Evolutionary conservation across 1,284 basidiomycete species (phyloP).

Genomic region (Papiliotrema terrestris): DNA sequence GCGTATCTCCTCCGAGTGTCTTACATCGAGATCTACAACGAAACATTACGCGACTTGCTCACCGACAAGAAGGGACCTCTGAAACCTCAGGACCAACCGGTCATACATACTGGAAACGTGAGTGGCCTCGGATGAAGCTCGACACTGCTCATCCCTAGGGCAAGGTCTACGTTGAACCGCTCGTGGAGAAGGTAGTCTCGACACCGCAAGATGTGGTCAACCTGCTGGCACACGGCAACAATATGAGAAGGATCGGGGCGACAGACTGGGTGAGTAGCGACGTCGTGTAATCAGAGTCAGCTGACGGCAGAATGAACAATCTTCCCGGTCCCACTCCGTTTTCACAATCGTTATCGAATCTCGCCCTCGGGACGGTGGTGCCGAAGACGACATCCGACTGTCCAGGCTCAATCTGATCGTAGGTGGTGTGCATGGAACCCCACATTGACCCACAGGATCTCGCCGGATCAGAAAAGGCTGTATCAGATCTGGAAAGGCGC

Average conservation of each 20-base stretch:
- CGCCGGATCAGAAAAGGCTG: slow-evolving; percentile 57
- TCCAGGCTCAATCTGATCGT: slow-evolving; percentile 52
- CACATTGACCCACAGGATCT: slow-evolving; percentile 46
- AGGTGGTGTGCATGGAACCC: slow-evolving; percentile 5
- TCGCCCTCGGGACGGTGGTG: slow-evolving; percentile 33
- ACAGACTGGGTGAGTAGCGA: slow-evolving; percentile 53
- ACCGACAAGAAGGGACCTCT: slow-evolving; percentile 38
- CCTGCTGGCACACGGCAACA: slow-evolving; percentile 52
- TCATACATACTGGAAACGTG: slow-evolving; percentile 45
- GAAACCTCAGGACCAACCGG: slow-evolving; percentile 40
- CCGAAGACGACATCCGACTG: slow-evolving; percentile 40
- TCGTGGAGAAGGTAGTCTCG: slow-evolving; percentile 55
- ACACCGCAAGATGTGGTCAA: slow-evolving; percentile 52
- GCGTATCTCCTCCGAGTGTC: slow-evolving; percentile 54
- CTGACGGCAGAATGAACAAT: slow-evolving; percentile 51
- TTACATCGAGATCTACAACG: slow-evolving; percentile 60
- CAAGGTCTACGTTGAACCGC: slow-evolving; percentile 51
- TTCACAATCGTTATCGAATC: slow-evolving; percentile 54
- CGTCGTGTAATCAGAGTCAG: background rate
- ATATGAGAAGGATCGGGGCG: slow-evolving; percentile 53
- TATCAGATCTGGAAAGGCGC: slow-evolving; percentile 53
- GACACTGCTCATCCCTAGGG: slow-evolving; percentile 26
- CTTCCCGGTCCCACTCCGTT: slow-evolving; percentile 55
- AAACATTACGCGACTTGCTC: slow-evolving; percentile 55
- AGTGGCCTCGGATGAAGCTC: slow-evolving; percentile 2